A percentile compares a stretch with the other conserved stretches of the same genome.
Evolutionary conservation across 768 basidiomycete species (phyloP).

Genomic region (Auricularia auricula-judae): DNA sequence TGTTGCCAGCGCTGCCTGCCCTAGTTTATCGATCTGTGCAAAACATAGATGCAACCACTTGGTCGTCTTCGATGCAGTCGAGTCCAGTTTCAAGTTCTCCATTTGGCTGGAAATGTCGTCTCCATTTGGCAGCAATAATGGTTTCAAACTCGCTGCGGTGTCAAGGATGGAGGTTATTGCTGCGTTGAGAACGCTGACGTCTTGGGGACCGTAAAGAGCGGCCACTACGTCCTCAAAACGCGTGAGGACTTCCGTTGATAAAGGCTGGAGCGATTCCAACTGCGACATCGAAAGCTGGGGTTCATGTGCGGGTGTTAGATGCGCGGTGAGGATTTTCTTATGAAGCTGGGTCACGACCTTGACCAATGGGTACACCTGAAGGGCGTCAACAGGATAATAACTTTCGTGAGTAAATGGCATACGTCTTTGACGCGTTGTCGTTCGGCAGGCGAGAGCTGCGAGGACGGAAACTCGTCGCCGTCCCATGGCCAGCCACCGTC

Average conservation of each 20-base stretch:
- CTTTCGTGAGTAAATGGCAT: neutral
- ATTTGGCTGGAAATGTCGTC: slow-evolving; percentile 18
- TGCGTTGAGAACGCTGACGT: slow-evolving; percentile 27
- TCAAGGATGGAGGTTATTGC: slow-evolving; percentile 29
- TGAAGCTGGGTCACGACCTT: slow-evolving; percentile 53
- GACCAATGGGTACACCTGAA: slow-evolving; percentile 47
- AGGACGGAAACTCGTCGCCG: slow-evolving; percentile 13
- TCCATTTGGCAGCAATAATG: slow-evolving; percentile 13
- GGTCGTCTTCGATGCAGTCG: slow-evolving; percentile 18
- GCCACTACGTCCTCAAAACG: slow-evolving; percentile 58
- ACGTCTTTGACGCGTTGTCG: slow-evolving; percentile 26
- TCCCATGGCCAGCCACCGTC: slow-evolving; percentile 60
- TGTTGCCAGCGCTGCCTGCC: neutral
- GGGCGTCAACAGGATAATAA: neutral
- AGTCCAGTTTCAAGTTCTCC: slow-evolving; percentile 13
- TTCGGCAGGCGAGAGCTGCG: slow-evolving; percentile 36
- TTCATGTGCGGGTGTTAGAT: slow-evolving; percentile 23
- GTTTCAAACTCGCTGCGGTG: slow-evolving; percentile 14
- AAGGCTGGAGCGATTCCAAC: slow-evolving; percentile 42
- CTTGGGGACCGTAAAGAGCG: slow-evolving; percentile 56
- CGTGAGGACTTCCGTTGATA: slow-evolving; percentile 41
- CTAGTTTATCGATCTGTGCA: slow-evolving; percentile 42
- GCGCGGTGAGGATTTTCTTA: slow-evolving; percentile 43
- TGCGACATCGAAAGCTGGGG: slow-evolving; percentile 15
- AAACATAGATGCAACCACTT: slow-evolving; percentile 63